Conservation (phyloP, 2,329 filamentous ascomycete species). For the Ascochyta koolunga region DNA sequence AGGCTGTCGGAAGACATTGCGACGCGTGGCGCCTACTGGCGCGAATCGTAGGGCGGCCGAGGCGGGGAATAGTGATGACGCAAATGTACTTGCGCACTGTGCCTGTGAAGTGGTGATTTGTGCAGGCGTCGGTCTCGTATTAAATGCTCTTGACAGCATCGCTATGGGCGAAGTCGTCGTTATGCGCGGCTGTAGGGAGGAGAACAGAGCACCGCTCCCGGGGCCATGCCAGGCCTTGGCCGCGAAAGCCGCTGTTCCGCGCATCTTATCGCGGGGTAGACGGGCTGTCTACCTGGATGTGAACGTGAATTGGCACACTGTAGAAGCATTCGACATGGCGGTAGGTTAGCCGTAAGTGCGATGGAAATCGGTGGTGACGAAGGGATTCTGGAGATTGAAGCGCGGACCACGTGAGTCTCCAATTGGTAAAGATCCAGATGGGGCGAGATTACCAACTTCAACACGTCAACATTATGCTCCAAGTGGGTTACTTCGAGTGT, state of each 20-base stretch:
- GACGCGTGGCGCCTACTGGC: conserved; percentile 27
- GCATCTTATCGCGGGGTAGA: conserved; percentile 41
- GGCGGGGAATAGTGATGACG: conserved; percentile 20
- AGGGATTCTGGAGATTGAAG: conserved; percentile 16
- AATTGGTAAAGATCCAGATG: conserved; percentile 14
- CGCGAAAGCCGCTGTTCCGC: conserved; percentile 38
- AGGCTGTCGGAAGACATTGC: conserved; percentile 34
- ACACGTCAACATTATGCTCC: conserved; percentile 14
- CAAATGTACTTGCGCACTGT: conserved; percentile 10
- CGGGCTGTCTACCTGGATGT: conserved; percentile 30
- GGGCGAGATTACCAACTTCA: conserved; percentile 15
- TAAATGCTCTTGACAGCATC: conserved; percentile 23
- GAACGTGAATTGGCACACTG: conserved; percentile 19
- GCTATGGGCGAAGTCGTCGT: conserved; percentile 21
- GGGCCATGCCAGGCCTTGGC: conserved; percentile 44
- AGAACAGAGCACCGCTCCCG: conserved; percentile 43
- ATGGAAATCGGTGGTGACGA: conserved; percentile 38
- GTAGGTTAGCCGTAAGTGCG: conserved; percentile 13
- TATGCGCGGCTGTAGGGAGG: conserved; percentile 39
- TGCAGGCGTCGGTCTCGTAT: conserved; percentile 13
- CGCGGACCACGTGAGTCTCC: conserved; percentile 29
- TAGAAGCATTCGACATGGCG: conserved; percentile 35
- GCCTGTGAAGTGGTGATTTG: background rate
- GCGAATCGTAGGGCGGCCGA: conserved; percentile 20
- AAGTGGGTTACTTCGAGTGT: background rate